Percentiles rank a stretch among this genome's conserved stretches.
phyloP scores from a whole-genome alignment of 495 filamentous ascomycete species.

The Penicillium turbatum region DNA sequence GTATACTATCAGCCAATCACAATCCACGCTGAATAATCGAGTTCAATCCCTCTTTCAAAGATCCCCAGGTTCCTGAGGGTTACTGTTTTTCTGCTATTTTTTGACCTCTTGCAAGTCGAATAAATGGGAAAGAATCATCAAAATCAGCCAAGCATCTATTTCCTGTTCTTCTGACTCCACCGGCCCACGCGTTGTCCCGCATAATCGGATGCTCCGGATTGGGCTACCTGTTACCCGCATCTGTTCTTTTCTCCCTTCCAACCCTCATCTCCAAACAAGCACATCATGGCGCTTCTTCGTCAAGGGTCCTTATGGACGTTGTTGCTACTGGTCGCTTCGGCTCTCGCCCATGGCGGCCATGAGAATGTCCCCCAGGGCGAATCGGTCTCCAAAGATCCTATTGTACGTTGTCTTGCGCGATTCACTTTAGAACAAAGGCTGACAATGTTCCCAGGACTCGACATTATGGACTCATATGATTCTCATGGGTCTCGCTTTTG shows the following conservation, averaged over 20 bases:
- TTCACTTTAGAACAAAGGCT: neutral
- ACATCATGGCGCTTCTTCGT: slow-evolving; percentile 18
- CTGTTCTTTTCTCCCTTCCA: slow-evolving; percentile 11
- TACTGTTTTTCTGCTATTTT: too few relatives aligned
- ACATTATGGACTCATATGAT: slow-evolving; percentile 93
- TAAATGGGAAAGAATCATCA: too few relatives aligned
- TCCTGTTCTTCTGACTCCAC: neutral
- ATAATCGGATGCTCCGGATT: slow-evolving; percentile 28
- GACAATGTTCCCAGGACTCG: slow-evolving; percentile 52
- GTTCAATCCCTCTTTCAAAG: neutral
- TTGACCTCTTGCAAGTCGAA: too few relatives aligned
- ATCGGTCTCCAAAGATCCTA: slow-evolving; percentile 72
- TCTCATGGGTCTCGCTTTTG: slow-evolving; percentile 81
- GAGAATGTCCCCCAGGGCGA: slow-evolving; percentile 70
- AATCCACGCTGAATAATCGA: slow-evolving; percentile 15
- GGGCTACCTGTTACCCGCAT: slow-evolving; percentile 12
- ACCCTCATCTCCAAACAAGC: neutral
- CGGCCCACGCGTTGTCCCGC: neutral
- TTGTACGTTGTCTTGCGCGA: slow-evolving; percentile 56
- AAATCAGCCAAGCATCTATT: neutral
- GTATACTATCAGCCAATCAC: slow-evolving; percentile 11
- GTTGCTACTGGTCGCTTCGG: slow-evolving; percentile 32
- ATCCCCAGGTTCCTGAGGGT: neutral
- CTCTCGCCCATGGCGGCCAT: slow-evolving; percentile 69
- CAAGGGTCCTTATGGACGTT: slow-evolving; percentile 22